Base-by-base conservation (phyloP, 163 green algal species). In the Prototheca stagnorum region DNA sequence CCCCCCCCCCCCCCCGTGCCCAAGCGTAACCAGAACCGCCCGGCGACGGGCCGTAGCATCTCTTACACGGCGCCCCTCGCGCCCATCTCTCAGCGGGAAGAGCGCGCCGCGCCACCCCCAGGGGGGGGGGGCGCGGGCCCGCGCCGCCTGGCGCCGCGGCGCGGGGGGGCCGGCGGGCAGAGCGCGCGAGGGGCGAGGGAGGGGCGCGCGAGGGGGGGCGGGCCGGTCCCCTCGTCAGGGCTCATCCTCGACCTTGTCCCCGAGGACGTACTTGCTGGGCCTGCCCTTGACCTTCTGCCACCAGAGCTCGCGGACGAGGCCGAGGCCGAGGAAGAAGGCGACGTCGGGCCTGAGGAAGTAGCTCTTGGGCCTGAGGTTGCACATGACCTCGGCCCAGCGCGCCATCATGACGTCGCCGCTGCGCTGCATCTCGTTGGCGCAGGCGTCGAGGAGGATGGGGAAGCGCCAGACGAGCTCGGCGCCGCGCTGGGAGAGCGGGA, bases 301-400 rank as follows among this genome's bases (percentile, higher is more conserved):
- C 66, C 77, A 75, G 22, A 84, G 44, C 72, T 88, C 78, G 16
- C 77, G 55, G 5, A 76, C 21, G 23, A 88, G 59, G 16, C 78
- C 78, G 56, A 77, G 68, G 39, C 65, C 65, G 45, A 88, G 53
- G 9, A 66, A 68, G 22, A 84, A 35, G 23, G 70, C 77, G 9
- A 86, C 67, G 35, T 83, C 64, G 35, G 81, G 81, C 19, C 77
- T 64, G 39, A 94, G 70, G 67, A 94, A 92, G 68, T 93, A 92
- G 31, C 77, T 86, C 76, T 94, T 94, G 49, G 82, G 84, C 31
- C 75, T 68, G 70, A 93, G 88, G 73, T 72, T 77, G 45, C 78
- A 92, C 72, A 87, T 90, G 47, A 85, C 73, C 65, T 79, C 69
- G 5, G 66, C 70, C 70, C 70, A 83, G 65, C 80, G 82, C 40